Evolutionary conservation across 768 basidiomycete genomes (phyloP).

Genomic region (Rhodotorula paludigena): DNA sequence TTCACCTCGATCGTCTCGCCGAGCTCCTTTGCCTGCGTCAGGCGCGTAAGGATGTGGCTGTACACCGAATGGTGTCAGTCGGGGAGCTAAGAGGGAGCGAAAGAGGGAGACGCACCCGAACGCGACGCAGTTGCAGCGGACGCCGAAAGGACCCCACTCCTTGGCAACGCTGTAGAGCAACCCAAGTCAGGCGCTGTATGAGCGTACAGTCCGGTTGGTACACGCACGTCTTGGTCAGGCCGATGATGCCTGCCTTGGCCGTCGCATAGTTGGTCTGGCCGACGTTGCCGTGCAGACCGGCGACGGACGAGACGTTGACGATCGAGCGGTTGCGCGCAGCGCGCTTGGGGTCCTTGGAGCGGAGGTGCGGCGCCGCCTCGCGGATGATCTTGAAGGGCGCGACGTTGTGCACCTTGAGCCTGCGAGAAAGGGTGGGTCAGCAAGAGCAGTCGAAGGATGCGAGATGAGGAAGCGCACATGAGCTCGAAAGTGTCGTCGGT

Average conservation of each 20-base stretch:
- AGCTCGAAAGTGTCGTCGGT: constrained; percentile 76
- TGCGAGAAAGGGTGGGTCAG: too few species aligned
- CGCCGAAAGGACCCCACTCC: constrained; percentile 59
- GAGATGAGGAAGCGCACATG: too few species aligned
- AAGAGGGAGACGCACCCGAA: constrained; percentile 11
- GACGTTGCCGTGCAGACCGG: constrained; percentile 74
- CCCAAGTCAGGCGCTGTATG: not conserved
- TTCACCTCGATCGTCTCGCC: constrained; percentile 71
- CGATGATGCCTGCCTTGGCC: constrained; percentile 57
- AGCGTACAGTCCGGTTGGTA: not conserved
- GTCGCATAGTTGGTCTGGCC: constrained; percentile 57
- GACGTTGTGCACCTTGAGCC: constrained; percentile 76
- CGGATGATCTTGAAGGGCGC: constrained; percentile 80
- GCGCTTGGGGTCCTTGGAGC: constrained; percentile 62
- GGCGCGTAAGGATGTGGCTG: constrained; percentile 53
- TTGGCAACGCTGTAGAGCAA: constrained; percentile 56
- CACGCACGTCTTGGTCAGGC: constrained; percentile 65
- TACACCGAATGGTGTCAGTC: too few species aligned
- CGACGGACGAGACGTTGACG: constrained; percentile 69
- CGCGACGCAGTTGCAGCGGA: constrained; percentile 26
- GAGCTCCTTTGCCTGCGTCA: constrained; percentile 73
- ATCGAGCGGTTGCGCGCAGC: constrained; percentile 61
- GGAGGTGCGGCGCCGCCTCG: constrained; percentile 73
- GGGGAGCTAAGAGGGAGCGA: not conserved
- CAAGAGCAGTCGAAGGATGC: too few species aligned